phyloP scores from a whole-genome alignment of 805 yeast genomes.

The Candida sithepensis region DNA sequence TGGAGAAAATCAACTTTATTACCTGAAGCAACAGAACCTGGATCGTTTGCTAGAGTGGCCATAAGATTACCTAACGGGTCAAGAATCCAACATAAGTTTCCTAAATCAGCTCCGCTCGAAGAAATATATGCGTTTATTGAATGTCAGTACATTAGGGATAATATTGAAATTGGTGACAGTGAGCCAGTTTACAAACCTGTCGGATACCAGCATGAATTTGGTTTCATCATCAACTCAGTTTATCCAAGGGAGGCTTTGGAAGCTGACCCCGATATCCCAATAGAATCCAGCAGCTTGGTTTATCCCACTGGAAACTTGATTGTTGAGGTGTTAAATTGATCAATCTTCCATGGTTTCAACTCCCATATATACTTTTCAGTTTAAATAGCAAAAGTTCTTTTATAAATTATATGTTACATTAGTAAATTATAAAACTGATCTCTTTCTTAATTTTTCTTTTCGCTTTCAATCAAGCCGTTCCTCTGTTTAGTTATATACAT shows the following conservation, averaged over 20 bases:
- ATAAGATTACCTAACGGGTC: conserved; percentile 63
- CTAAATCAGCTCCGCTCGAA: conserved; percentile 44
- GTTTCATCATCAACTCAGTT: conserved; percentile 50
- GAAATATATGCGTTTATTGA: conserved; percentile 75
- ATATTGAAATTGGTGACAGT: conserved; percentile 31
- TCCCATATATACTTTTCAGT: too few relatives aligned
- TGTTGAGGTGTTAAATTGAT: conserved; percentile 19
- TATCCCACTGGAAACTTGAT: conserved; percentile 66
- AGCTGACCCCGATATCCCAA: conserved; percentile 18
- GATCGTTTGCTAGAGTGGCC: conserved; percentile 57
- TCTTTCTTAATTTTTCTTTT: too few relatives aligned
- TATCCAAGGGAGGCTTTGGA: conserved; percentile 51
- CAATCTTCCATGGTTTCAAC: too few relatives aligned
- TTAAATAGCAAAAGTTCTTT: neutral
- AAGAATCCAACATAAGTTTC: conserved; percentile 50
- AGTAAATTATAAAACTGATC: too few relatives aligned
- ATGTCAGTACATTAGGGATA: conserved; percentile 29
- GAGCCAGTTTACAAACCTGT: conserved; percentile 26
- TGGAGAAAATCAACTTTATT: conserved; percentile 39
- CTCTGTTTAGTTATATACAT: neutral
- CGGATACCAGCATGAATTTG: conserved; percentile 42
- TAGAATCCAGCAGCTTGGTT: conserved; percentile 43
- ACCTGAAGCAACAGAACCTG: conserved; percentile 17
- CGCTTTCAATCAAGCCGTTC: neutral
- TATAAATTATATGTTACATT: too few relatives aligned